A percentile compares a stretch with the other conserved stretches of the same genome.
These are phyloP conservation scores for Plantago lanceolata DNA, from an alignment of 305 asterid genomes.

Conservation along the genomic window DNA sequence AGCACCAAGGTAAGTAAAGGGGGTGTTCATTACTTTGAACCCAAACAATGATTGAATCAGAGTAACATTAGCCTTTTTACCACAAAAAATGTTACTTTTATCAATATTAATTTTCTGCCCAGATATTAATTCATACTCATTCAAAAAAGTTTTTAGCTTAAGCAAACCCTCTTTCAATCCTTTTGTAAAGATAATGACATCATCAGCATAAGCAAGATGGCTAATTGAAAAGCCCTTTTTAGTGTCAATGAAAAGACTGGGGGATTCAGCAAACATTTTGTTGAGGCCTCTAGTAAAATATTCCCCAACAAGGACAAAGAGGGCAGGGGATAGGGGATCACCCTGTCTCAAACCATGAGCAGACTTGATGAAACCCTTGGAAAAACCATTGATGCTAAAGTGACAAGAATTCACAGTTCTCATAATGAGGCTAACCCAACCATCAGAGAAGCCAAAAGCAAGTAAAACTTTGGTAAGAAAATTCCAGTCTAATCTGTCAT, in stretches of 20 bases:
- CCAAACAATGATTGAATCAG: no score
- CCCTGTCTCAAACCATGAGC: neutral
- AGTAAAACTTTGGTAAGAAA: no score
- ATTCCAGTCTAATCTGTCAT: no score
- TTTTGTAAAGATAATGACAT: no score
- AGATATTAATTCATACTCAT: neutral
- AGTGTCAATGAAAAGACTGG: neutral
- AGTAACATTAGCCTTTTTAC: neutral
- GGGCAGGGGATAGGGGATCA: neutral
- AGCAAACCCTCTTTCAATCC: neutral
- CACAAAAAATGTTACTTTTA: neutral
- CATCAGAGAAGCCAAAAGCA: neutral
- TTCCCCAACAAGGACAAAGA: neutral
- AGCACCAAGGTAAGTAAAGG: neutral
- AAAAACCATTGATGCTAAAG: neutral
- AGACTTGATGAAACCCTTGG: neutral
- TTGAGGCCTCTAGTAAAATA: neutral
- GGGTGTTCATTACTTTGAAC: neutral
- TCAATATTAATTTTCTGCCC: neutral
- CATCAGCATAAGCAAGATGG: neutral
- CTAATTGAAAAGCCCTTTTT: neutral
- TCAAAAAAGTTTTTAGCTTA: neutral
- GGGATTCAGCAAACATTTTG: neutral
- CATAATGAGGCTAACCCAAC: neutral
- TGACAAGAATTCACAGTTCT: neutral